Percentiles rank a stretch among this genome's conserved stretches.
phyloP scores from a whole-genome alignment of 139 green algal species.

The Klebsormidium nitens region DNA sequence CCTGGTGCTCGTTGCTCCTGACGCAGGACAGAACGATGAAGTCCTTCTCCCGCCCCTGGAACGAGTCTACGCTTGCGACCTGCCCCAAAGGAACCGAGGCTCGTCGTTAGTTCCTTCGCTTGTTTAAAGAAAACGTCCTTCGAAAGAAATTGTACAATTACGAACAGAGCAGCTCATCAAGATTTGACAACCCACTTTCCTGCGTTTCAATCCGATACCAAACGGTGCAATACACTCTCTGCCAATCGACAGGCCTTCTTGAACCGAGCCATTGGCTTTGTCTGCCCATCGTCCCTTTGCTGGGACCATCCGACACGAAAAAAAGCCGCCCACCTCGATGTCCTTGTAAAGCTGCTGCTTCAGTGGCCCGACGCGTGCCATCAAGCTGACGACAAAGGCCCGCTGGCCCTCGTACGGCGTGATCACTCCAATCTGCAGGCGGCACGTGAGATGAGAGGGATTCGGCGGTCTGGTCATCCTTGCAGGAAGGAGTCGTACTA shows the following conservation, averaged over 20 bases:
- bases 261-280: no score
- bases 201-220: no score
- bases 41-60: constrained; percentile 94
- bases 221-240: no score
- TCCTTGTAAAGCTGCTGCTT: constrained; percentile 79
- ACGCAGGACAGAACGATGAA: constrained; percentile 97
- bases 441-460: not conserved
- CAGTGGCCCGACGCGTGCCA: constrained; percentile 71
- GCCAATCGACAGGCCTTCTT: no score
- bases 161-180: no score
- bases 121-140: no score
- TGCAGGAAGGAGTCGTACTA: no score
- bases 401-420: constrained; percentile 98
- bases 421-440: constrained; percentile 88
- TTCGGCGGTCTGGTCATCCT: no score
- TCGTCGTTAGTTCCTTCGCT: no score
- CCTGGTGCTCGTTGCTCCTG: constrained; percentile 81
- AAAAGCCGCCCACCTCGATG: constrained; percentile 66
- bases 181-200: no score
- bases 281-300: no score
- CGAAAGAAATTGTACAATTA: no score
- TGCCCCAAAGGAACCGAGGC: not conserved
- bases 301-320: not conserved
- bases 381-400: constrained; percentile 75
- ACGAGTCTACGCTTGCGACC: constrained; percentile 51